Base-by-base conservation (phyloP, 1,139 yeast species). In the Taiozyma onychis region DNA sequence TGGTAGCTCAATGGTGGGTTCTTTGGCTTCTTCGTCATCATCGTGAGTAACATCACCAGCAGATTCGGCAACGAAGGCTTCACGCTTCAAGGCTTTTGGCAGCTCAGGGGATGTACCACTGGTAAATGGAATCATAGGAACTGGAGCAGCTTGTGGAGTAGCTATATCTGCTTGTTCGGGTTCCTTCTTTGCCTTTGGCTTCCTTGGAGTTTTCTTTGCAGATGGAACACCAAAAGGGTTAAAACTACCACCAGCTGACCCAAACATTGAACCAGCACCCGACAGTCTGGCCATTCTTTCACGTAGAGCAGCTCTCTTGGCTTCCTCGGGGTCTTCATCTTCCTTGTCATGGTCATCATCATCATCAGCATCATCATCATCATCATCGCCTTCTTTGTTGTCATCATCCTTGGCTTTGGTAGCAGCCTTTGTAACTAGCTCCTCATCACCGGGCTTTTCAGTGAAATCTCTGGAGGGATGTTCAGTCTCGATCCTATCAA, bases 281-380 rank as follows among this genome's bases (percentile, higher is more conserved):
- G 98, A 88, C 27, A 95, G 78, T 61, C 86, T 89, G 21, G 99
- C 99, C 97, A 93, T 93, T 57, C 98, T 80, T 59, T 88, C 97
- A 35, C 96, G 85, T 51, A 93, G 75, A 16, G 84, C 89, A 52
- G 86, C 78, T 61, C 95, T 80, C 54, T 85, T 81, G 18, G 85
- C 75, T 57, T 89, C 97, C 64, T 90, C 98, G 45, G 83, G 85
- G 44, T 85, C 91, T 44, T 78, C 76, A 18, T 74, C 78, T 3
- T 68, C 80, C 32, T 74, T 78, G 13, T 70, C 77, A 0, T 68
- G 76, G 1, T 72, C 78, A 3, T 74, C 78, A 5, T 70, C 71
- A 0, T 62, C 69, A 6, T 54, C 57, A 1, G 53, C 57, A 1
- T 54, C 62, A 3, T 85, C 91, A 44, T 78, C 76, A 18, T 74